Conservation (phyloP, 768 basidiomycete species). For the Fomitopsis pulvina region DNA sequence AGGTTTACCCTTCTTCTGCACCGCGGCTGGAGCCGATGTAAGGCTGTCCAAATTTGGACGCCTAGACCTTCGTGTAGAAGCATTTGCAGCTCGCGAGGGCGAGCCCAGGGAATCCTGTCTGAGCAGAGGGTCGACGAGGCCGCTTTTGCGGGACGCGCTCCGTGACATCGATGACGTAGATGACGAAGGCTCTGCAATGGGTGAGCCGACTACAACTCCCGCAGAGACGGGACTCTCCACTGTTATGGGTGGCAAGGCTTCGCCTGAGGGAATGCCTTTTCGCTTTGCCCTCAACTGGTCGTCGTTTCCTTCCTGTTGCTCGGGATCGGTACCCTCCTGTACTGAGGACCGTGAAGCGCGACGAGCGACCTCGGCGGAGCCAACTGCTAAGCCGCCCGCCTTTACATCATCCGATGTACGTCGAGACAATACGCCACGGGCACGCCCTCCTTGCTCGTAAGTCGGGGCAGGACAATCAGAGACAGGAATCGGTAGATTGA, state of each 20-base stretch:
- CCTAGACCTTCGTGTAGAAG: constrained; percentile 26
- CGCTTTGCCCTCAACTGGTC: constrained; percentile 10
- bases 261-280: constrained; percentile 6
- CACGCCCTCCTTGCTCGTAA: constrained; percentile 2
- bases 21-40: constrained; percentile 20
- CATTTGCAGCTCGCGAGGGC: constrained; percentile 18
- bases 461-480: constrained; percentile 41
- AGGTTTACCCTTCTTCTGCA: constrained; percentile 45
- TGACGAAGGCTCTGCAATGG: background rate
- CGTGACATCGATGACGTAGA: background rate
- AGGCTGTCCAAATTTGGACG: constrained; percentile 25
- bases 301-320: background rate
- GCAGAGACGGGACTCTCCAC: background rate
- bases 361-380: background rate
- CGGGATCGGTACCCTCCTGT: background rate
- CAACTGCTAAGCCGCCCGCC: background rate
- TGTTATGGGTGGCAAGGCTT: background rate
- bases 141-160: background rate
- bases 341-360: constrained; percentile 9
- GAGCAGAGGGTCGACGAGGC: background rate
- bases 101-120: constrained; percentile 18
- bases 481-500: constrained; percentile 5
- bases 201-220: background rate
- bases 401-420: constrained; percentile 14
- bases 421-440: constrained; percentile 10